phyloP scores from a whole-genome alignment of 495 filamentous ascomycete species.

The Hypoxylon lienhwacheense region DNA sequence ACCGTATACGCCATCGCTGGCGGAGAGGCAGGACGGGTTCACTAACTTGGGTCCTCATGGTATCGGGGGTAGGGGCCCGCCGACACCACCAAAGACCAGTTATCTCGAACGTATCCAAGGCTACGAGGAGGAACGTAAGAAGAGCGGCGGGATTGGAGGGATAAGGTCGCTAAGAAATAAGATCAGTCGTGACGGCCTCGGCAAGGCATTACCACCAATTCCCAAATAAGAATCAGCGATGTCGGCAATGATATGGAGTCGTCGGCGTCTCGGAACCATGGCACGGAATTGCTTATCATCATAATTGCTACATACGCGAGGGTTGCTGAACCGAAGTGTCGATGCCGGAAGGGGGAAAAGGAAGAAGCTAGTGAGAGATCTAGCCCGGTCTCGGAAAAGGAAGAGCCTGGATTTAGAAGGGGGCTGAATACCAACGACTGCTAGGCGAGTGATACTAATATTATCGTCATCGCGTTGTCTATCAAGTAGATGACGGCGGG shows the following conservation, averaged over 20 bases:
- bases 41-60: slow-evolving; percentile 46
- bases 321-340: slow-evolving; percentile 27
- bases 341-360: slow-evolving; percentile 34
- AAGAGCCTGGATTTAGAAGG: slow-evolving; percentile 40
- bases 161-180: slow-evolving; percentile 23
- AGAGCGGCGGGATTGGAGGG: slow-evolving; percentile 18
- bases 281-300: slow-evolving; percentile 1
- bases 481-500: no score
- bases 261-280: slow-evolving; percentile 19
- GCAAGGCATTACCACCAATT: slow-evolving; percentile 60
- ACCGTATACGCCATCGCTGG: slow-evolving; percentile 46
- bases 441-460: no score
- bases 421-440: slow-evolving; percentile 6
- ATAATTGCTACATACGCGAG: slow-evolving; percentile 26
- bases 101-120: slow-evolving; percentile 45
- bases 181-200: slow-evolving; percentile 49
- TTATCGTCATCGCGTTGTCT: no score
- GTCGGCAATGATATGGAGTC: neutral
- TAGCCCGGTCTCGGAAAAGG: slow-evolving; percentile 19
- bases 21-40: slow-evolving; percentile 49
- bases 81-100: slow-evolving; percentile 49
- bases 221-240: slow-evolving; percentile 39
- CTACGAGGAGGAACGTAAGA: slow-evolving; percentile 33
- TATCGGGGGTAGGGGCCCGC: slow-evolving; percentile 41
- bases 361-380: slow-evolving; percentile 39